Evolutionary conservation across 2,329 filamentous ascomycete species (phyloP).

Genomic region (Cadophora luteo-olivacea): DNA sequence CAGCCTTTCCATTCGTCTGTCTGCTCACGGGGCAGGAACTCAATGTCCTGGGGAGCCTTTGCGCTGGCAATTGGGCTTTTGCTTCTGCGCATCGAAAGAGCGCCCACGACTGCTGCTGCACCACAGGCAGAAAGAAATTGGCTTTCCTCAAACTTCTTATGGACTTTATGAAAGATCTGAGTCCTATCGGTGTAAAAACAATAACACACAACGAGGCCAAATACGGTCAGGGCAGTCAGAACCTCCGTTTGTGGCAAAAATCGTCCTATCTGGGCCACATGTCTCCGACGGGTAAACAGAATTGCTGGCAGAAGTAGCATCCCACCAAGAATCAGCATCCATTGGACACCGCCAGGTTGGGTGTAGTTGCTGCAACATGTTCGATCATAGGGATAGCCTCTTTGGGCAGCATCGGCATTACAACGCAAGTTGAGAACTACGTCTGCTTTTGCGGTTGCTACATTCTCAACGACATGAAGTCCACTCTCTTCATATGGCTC

Average conservation of each 20-base stretch:
- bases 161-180: constrained; percentile 57
- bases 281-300: constrained; percentile 33
- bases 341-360: constrained; percentile 47
- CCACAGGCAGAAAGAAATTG: constrained; percentile 44
- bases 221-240: constrained; percentile 32
- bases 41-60: constrained; percentile 34
- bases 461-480: constrained; percentile 53
- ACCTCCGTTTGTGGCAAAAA: constrained; percentile 34
- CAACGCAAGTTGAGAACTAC: constrained; percentile 58
- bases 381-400: constrained; percentile 52
- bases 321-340: constrained; percentile 43
- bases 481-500: constrained; percentile 54
- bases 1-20: constrained; percentile 72
- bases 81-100: constrained; percentile 43
- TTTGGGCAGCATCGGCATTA: constrained; percentile 52
- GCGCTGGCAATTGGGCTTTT: constrained; percentile 10
- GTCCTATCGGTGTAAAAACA: constrained; percentile 62
- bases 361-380: constrained; percentile 60
- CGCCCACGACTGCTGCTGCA: constrained; percentile 41
- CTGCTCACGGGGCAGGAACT: constrained; percentile 60
- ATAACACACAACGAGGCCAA: constrained; percentile 45
- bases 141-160: constrained; percentile 51
- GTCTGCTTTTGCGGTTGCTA: constrained; percentile 57
- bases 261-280: constrained; percentile 26
- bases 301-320: constrained; percentile 43